Conservation (phyloP, 2,329 filamentous ascomycete species). For the Xylaria sp. region DNA sequence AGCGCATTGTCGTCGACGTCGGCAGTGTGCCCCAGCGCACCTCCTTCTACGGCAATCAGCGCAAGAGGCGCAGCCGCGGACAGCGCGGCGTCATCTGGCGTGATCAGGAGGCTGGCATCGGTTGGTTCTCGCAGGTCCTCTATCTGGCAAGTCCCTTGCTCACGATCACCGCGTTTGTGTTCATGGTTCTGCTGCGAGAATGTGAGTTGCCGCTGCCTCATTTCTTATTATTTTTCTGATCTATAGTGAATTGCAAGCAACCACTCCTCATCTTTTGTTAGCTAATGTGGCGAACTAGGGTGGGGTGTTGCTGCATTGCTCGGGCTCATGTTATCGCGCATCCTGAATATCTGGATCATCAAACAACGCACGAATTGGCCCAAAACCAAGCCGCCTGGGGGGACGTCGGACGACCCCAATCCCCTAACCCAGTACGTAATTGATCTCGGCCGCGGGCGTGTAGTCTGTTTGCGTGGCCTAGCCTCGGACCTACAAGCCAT, state of each 20-base stretch:
- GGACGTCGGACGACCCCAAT: constrained; percentile 40
- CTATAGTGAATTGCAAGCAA: not conserved
- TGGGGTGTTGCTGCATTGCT: constrained; percentile 62
- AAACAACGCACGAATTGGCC: constrained; percentile 58
- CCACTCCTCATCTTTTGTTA: not conserved
- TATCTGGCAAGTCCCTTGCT: constrained; percentile 61
- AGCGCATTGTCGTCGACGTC: constrained; percentile 67
- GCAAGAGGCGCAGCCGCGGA: constrained; percentile 40
- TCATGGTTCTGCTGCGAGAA: constrained; percentile 61
- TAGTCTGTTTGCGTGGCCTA: constrained; percentile 64
- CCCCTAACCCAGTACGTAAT: constrained; percentile 60
- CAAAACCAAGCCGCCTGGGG: not conserved
- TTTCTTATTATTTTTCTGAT: not conserved
- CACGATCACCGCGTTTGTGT: constrained; percentile 56
- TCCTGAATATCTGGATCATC: constrained; percentile 67
- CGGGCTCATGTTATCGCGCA: constrained; percentile 63
- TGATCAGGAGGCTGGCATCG: constrained; percentile 52
- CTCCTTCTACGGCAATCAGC: constrained; percentile 45
- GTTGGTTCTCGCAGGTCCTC: constrained; percentile 60
- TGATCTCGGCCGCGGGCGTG: constrained; percentile 62
- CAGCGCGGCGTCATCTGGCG: constrained; percentile 48
- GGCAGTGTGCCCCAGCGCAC: constrained; percentile 62
- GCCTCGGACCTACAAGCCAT: constrained; percentile 69
- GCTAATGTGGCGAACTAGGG: constrained; percentile 48
- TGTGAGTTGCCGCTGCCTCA: constrained; percentile 48